Conservation (phyloP, 164 flowering plant genomes). For the Macadamia tetraphylla region DNA sequence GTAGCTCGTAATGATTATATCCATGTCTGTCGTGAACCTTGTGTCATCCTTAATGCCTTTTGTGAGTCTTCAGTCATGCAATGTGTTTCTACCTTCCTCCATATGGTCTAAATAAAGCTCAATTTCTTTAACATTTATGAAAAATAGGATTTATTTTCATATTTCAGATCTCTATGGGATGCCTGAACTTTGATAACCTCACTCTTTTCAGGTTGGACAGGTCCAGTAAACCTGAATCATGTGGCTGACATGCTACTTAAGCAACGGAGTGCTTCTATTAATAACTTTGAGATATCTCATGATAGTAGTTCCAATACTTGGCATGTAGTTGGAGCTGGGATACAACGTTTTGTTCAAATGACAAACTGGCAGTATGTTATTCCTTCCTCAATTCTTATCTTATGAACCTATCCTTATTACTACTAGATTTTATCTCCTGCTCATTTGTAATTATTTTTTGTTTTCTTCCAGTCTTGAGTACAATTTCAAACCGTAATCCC, state of each 20-base stretch:
- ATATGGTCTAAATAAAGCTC: background rate
- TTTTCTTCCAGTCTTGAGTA: background rate
- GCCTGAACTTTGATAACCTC: slow-evolving; percentile 2
- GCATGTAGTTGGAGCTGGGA: slow-evolving; percentile 80
- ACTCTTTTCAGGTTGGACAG: slow-evolving; percentile 31
- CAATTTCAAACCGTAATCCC: too few species aligned
- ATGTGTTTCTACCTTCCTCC: background rate
- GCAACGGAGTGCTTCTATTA: slow-evolving; percentile 70
- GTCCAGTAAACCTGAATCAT: slow-evolving; percentile 47
- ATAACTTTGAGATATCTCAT: slow-evolving; percentile 66
- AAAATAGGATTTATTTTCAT: background rate
- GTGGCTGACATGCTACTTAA: slow-evolving; percentile 72
- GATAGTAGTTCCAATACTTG: slow-evolving; percentile 54
- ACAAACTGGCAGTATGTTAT: slow-evolving; percentile 87
- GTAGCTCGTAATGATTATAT: too few species aligned
- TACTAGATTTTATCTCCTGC: background rate
- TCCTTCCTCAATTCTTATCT: background rate
- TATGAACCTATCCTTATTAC: background rate
- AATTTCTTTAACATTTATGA: background rate
- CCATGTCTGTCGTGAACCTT: background rate
- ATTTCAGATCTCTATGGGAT: background rate
- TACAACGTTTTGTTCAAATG: slow-evolving; percentile 95
- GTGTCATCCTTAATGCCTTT: background rate
- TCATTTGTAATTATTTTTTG: background rate
- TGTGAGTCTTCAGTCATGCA: background rate